Conservation (phyloP, 2,329 filamentous ascomycete species). For the Claviceps sp. region DNA sequence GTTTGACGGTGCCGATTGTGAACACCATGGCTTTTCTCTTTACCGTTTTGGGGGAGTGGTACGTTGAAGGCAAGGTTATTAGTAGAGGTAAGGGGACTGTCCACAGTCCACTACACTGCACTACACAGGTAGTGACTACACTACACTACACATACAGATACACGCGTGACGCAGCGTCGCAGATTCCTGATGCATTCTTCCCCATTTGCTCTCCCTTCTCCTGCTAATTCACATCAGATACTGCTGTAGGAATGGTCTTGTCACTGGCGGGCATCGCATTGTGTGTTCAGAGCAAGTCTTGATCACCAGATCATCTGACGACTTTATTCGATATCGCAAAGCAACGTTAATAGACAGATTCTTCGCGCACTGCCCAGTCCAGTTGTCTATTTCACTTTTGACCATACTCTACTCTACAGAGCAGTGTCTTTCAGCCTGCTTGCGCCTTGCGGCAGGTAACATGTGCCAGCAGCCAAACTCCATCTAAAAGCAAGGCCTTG, state of each 20-base stretch:
- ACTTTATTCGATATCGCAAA: neutral
- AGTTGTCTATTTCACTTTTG: neutral
- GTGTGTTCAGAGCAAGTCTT: conserved; percentile 58
- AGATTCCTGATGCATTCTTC: no score
- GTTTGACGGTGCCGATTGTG: conserved; percentile 84
- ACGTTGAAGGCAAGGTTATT: conserved; percentile 83
- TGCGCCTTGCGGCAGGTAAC: conserved; percentile 9
- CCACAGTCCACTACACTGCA: no score
- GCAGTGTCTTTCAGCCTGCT: neutral
- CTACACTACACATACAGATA: no score
- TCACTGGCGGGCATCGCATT: conserved; percentile 70
- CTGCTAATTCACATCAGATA: conserved; percentile 39
- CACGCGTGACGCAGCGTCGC: no score
- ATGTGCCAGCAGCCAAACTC: neutral
- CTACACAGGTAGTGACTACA: no score
- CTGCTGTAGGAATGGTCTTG: conserved; percentile 67
- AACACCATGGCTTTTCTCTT: conserved; percentile 95
- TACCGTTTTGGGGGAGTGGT: conserved; percentile 90
- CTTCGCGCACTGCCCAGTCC: neutral
- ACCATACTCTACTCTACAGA: neutral
- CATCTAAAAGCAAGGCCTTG: conserved; percentile 1
- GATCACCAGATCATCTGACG: conserved; percentile 7
- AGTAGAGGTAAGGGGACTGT: conserved; percentile 44
- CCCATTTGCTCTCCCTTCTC: neutral
- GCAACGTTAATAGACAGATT: neutral